Evolutionary conservation across 2,329 filamentous ascomycete species (phyloP), one percentile per base, ranked within the genome.

Genomic region (Pseudogymnoascus verrucosus): DNA sequence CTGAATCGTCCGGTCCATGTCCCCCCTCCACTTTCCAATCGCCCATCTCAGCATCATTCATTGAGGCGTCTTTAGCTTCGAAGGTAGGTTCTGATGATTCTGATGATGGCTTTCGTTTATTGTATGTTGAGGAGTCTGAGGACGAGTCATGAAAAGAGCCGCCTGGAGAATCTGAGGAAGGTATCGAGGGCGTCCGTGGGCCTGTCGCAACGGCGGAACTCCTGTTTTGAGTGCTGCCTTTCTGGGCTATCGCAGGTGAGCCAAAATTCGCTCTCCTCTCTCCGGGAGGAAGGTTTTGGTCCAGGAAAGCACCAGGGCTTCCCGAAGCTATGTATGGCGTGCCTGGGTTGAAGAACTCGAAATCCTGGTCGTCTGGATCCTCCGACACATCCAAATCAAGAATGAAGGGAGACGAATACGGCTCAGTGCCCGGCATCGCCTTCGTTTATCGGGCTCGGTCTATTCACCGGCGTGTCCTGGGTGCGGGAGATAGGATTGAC

Each of bases 101-200:
- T 1, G 78, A 78, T 67, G 78, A 80, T 14, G 75, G 75, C 37
- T 80, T 77, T 63, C 78, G 75, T 70, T 82, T 82, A 31, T 57
- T 57, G 34, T 79, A 81, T 40, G 76, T 77, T 11, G 79, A 79
- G 7, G 82, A 83, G 65, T 83, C 80, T 61, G 80, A 83, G 3
- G 79, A 80, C 2, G 80, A 82, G 68, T 83, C 81, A 23, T 76
- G 77, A 54, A 77, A 76, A n/a, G 77, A 76, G 14, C 75, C 75
- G 19, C 72, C 68, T 14, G 76, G 73, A 16, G 73, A 75, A 34
- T 60, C 39, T n/a, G 60, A 62, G 12, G 63, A 65, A 16, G 68
- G 67, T 26, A 69, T 71, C 14, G 71, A 73, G 37, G 71, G 68
- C 7, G 72, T 65, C 40, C 64, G 65, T 10, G 66, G 31, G 28